Evolutionary conservation across 2,329 filamentous ascomycete species (phyloP).

Genomic region (Aureobasidium musti): DNA sequence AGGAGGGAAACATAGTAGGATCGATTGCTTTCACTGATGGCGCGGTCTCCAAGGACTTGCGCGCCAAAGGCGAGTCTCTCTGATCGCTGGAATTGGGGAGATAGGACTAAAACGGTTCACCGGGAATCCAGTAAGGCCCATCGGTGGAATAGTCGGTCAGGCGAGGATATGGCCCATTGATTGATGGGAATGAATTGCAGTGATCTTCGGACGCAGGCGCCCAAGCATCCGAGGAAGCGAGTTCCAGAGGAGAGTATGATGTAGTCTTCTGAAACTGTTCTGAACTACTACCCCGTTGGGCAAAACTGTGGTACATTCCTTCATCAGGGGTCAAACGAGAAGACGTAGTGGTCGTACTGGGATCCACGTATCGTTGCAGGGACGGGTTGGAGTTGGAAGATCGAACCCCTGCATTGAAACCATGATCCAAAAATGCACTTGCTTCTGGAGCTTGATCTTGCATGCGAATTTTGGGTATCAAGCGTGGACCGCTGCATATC

Average conservation of each 20-base stretch:
- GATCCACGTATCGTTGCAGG: not conserved
- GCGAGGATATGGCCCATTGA: not conserved
- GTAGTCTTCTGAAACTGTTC: not conserved
- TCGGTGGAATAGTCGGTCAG: not conserved
- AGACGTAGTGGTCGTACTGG: not conserved
- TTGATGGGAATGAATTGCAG: not conserved
- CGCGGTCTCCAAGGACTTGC: not conserved
- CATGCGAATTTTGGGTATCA: conserved; percentile 40
- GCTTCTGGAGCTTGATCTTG: conserved; percentile 32
- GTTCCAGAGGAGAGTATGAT: not conserved
- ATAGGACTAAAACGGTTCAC: not conserved
- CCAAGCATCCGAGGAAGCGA: not conserved
- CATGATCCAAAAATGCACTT: not conserved
- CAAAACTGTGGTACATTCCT: not conserved
- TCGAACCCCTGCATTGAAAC: not conserved
- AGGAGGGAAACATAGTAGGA: not conserved
- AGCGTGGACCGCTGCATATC: conserved; percentile 31
- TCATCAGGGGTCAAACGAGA: not conserved
- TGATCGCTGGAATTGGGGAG: not conserved
- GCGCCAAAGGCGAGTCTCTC: not conserved
- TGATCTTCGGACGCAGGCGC: not conserved
- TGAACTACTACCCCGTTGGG: not conserved
- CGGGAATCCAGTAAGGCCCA: not conserved
- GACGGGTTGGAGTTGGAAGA: not conserved
- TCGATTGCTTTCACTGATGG: conserved; percentile 32